phyloP scores from a whole-genome alignment of 129 eudicot species.

The Ambrosia trifida region DNA sequence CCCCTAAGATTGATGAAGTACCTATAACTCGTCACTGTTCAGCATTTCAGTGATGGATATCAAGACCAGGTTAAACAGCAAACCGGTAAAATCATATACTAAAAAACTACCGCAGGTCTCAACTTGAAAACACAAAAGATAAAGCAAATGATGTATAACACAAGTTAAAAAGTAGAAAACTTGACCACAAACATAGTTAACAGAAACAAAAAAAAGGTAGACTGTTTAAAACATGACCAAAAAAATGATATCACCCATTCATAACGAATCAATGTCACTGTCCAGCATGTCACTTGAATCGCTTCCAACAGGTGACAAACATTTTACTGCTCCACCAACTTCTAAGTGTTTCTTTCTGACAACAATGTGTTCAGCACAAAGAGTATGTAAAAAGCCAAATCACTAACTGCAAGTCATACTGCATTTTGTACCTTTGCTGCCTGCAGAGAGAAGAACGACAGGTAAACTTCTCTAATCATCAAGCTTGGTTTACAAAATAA shows the following conservation, averaged over 20 bases:
- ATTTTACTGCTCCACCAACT: no score
- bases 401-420: background rate
- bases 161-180: background rate
- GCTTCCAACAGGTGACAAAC: no score
- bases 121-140: background rate
- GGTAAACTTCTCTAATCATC: background rate
- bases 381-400: background rate
- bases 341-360: background rate
- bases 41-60: no score
- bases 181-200: background rate
- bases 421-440: constrained; percentile 5
- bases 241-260: background rate
- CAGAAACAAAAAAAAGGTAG: background rate
- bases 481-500: background rate
- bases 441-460: constrained; percentile 7
- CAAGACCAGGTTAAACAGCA: no score
- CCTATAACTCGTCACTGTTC: no score
- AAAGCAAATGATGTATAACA: background rate
- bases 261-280: background rate
- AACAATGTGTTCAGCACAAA: background rate
- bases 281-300: no score
- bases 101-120: no score
- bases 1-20: no score
- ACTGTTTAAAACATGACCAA: background rate
- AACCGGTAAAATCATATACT: no score